Base-by-base conservation (phyloP, 192 early-diverging fungal genomes). In the Neocallimastix lanati region DNA sequence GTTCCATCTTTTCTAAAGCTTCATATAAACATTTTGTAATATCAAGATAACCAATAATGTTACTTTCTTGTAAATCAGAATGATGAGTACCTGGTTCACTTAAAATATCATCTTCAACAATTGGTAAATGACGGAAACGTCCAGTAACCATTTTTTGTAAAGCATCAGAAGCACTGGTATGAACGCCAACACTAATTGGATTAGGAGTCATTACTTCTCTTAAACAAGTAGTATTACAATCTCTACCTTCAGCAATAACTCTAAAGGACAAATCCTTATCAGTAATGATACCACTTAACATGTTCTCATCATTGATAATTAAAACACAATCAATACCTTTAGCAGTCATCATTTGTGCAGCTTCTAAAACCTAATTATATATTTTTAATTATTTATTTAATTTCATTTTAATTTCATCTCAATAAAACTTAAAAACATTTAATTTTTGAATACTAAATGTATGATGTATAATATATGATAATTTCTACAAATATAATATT, bases 231-330 rank as follows among this genome's bases (percentile, higher is more conserved):
- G 79, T 81, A n/a, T 82, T 78, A 15, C 83, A 77, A 78, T 87
- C 84, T 77, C 86, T 77, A 21, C 85, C 87, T 79, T 90, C 91
- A 25, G 94, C 96, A 25, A 98, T 95, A 21, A 98, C 96, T 30
- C 96, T 87, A 85, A 95, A 98, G 30, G 96, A 94, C 77, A 99
- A 87, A 86, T 99, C 97, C 87, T 98, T 99, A 78, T 96, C 97
- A 1, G 97, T 99, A 82, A 99, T 93, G 80, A 99, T 99, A 36
- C 96, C 97, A 9, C 89, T 87, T 80, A 99, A 88, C 80, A 94
- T 93, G 80, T 96, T 95, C 28, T 96, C 92, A 29, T 92, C 91
- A 83, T 96, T 93, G n/a, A 97, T 93, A 58, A 98, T 92, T 13
- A 99, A 88, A 40, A 99, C 94, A 82, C 94, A 94, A 84, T 99